These are phyloP conservation scores for Colletotrichum scovillei DNA, from an alignment of 2,329 filamentous ascomycete species.

Conservation along the genomic window DNA sequence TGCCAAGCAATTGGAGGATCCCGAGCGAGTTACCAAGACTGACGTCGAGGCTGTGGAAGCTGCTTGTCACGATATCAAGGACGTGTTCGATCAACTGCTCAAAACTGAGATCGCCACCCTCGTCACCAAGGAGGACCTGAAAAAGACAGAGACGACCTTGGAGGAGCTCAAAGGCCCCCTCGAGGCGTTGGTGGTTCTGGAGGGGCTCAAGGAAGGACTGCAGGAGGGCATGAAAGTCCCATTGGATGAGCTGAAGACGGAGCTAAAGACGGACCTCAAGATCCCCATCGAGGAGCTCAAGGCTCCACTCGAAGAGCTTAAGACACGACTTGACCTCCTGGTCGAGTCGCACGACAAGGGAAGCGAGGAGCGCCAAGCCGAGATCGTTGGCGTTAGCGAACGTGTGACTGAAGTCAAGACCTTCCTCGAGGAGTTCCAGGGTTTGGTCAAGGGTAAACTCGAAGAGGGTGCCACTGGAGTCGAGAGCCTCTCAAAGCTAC, in stretches of 20 bases:
- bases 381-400: slow-evolving; percentile 82
- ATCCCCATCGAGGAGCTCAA: slow-evolving; percentile 69
- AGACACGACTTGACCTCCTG: slow-evolving; percentile 69
- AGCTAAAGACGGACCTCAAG: slow-evolving; percentile 14
- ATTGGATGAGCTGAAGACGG: neutral
- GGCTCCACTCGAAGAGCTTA: slow-evolving; percentile 69
- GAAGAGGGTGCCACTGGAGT: slow-evolving; percentile 79
- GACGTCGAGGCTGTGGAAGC: slow-evolving; percentile 86
- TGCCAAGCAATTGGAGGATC: slow-evolving; percentile 64
- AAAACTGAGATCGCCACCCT: slow-evolving; percentile 77
- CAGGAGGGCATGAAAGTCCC: slow-evolving; percentile 21
- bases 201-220: slow-evolving; percentile 5
- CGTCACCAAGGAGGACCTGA: slow-evolving; percentile 81
- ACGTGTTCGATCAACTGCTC: slow-evolving; percentile 78
- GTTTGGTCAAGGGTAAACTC: slow-evolving; percentile 80
- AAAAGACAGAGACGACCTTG: slow-evolving; percentile 75
- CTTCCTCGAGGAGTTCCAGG: slow-evolving; percentile 82
- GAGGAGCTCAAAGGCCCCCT: slow-evolving; percentile 40
- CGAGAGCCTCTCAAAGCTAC: slow-evolving; percentile 77
- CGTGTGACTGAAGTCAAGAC: slow-evolving; percentile 83
- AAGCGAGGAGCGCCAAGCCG: slow-evolving; percentile 85
- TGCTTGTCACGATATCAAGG: slow-evolving; percentile 87
- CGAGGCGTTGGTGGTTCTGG: neutral
- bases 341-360: slow-evolving; percentile 81
- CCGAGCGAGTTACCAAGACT: slow-evolving; percentile 79